Conservation (phyloP, 2,329 filamentous ascomycete genomes). For the Neonectria punicea region DNA sequence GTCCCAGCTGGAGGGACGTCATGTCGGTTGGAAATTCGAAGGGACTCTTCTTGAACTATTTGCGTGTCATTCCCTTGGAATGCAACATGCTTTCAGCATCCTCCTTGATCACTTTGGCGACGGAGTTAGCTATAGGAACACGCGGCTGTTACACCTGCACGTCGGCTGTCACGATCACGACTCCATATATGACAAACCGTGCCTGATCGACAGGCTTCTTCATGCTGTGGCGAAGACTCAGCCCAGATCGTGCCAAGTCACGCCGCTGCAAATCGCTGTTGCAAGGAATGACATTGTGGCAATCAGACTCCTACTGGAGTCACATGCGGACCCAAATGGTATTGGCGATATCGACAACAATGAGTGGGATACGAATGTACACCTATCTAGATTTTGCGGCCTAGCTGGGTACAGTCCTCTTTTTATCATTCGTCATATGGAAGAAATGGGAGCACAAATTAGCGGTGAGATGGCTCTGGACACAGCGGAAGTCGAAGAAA, state of each 20-base stretch:
- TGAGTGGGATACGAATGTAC: not conserved
- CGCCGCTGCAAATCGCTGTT: constrained; percentile 5
- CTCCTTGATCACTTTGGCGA: not conserved
- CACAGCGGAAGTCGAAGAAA: not conserved
- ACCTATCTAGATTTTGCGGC: not conserved
- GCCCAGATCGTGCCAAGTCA: constrained; percentile 8
- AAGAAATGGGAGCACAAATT: no score
- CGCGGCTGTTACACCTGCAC: not conserved
- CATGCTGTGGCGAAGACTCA: not conserved
- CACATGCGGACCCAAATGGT: not conserved
- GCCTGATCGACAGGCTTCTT: not conserved
- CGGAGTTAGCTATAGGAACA: not conserved
- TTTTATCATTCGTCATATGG: not conserved
- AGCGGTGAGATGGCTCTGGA: no score
- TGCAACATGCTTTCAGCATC: not conserved
- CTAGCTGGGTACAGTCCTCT: not conserved
- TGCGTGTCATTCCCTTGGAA: not conserved
- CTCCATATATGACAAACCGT: not conserved
- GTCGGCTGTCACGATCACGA: not conserved
- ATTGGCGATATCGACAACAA: not conserved
- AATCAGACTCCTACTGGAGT: not conserved
- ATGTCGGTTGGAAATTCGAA: not conserved
- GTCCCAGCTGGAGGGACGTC: no score
- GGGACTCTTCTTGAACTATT: not conserved
- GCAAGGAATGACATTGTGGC: not conserved